These are phyloP conservation scores for Salix brachista DNA, from an alignment of 345 rosid genomes.

Conservation along the genomic window DNA sequence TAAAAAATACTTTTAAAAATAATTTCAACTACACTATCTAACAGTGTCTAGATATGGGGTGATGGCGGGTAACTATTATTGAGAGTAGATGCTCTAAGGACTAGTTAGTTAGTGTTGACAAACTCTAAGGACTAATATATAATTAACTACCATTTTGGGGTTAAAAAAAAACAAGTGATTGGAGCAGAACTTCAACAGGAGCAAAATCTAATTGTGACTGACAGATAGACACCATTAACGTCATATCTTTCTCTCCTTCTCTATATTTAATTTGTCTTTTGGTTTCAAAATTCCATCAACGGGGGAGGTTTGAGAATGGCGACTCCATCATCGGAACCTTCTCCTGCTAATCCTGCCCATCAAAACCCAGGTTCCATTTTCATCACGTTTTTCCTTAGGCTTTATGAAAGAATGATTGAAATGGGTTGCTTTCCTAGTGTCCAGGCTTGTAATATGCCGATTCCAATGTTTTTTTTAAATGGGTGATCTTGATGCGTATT, in stretches of 20 bases:
- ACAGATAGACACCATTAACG: background rate
- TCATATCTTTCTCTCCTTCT: background rate
- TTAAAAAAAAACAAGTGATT: background rate
- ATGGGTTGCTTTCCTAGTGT: conserved; percentile 70
- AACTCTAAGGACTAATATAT: background rate
- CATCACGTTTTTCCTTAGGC: conserved; percentile 24
- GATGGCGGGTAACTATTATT: too few relatives aligned
- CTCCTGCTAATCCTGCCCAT: conserved; percentile 22
- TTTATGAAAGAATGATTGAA: conserved; percentile 60
- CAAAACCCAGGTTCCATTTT: conserved; percentile 31
- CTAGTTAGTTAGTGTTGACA: background rate
- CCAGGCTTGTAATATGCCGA: conserved; percentile 79
- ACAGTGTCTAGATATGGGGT: too few relatives aligned
- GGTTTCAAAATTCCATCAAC: conserved; percentile 3
- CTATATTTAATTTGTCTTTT: background rate
- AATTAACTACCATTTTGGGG: background rate
- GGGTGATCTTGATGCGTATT: conserved; percentile 71
- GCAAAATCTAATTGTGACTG: conserved; percentile 24
- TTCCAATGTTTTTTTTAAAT: conserved; percentile 65
- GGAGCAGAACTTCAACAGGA: background rate
- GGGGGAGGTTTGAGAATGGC: conserved; percentile 29
- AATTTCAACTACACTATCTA: too few relatives aligned
- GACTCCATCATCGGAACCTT: conserved; percentile 31
- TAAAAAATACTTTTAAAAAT: too few relatives aligned
- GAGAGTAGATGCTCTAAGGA: background rate